These are phyloP conservation scores for Heterobasidion occidentale DNA, from an alignment of 1,284 basidiomycete genomes.

Conservation along the genomic window DNA sequence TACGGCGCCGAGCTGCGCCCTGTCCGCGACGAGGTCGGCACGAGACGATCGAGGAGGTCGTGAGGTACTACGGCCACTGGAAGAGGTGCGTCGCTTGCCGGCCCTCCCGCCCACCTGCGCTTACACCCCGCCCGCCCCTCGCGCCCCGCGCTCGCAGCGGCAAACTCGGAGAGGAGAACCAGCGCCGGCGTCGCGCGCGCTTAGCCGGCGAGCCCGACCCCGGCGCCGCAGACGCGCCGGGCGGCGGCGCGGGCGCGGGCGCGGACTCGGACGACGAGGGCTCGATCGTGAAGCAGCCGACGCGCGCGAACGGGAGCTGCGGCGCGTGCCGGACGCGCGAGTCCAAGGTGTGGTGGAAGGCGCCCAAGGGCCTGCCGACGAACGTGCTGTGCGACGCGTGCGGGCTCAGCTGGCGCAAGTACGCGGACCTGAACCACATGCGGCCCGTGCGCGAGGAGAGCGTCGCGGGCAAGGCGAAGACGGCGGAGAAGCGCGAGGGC, in stretches of 20 bases:
- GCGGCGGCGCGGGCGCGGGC: conserved; percentile 2
- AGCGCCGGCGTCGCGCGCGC: conserved; percentile 39
- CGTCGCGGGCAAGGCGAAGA: conserved; percentile 35
- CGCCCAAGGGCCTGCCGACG: conserved; percentile 68
- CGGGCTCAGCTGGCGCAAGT: conserved; percentile 81
- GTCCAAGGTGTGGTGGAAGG: conserved; percentile 79
- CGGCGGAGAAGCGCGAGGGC: conserved; percentile 67
- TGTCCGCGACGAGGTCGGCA: conserved; percentile 68
- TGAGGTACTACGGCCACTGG: conserved; percentile 81
- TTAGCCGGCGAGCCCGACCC: conserved; percentile 25
- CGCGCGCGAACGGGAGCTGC: conserved; percentile 54
- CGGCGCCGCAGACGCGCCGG: not conserved
- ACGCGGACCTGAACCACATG: conserved; percentile 77
- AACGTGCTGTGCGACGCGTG: conserved; percentile 76
- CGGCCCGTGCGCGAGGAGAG: conserved; percentile 63
- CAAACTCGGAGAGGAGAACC: conserved; percentile 61
- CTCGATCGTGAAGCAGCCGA: conserved; percentile 55
- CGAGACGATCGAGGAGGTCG: conserved; percentile 65
- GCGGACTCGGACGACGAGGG: conserved; percentile 57
- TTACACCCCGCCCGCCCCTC: not conserved
- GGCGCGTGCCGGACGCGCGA: conserved; percentile 74
- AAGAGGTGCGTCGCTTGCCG: conserved; percentile 52
- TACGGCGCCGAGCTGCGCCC: conserved; percentile 75
- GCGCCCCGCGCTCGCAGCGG: conserved; percentile 26
- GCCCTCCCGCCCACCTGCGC: not conserved